These are phyloP conservation scores for Mytilinidion resinicola DNA, from an alignment of 495 filamentous ascomycete genomes.

Conservation along the genomic window DNA sequence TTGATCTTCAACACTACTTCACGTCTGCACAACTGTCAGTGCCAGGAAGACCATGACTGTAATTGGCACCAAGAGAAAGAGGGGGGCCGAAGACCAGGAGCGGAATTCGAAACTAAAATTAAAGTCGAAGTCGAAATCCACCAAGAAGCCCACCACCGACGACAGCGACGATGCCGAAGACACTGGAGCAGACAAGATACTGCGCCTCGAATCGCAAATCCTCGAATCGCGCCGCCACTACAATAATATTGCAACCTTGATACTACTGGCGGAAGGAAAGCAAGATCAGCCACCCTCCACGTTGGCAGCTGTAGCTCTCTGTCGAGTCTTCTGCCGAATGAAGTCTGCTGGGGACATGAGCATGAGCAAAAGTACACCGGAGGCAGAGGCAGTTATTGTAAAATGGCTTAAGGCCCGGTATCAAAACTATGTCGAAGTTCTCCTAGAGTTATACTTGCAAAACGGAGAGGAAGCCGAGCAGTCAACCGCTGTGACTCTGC, in stretches of 20 bases:
- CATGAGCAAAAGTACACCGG: conserved; percentile 53
- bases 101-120: neutral
- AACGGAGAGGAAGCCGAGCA: conserved; percentile 29
- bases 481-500: conserved; percentile 61
- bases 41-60: no score
- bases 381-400: conserved; percentile 67
- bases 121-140: conserved; percentile 12
- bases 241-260: conserved; percentile 79
- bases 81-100: no score
- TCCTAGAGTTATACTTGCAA: conserved; percentile 23
- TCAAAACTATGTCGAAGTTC: conserved; percentile 49
- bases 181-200: conserved; percentile 48
- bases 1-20: no score
- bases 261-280: conserved; percentile 49
- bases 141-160: conserved; percentile 5
- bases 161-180: conserved; percentile 28
- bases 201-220: conserved; percentile 68
- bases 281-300: conserved; percentile 39
- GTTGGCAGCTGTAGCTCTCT: conserved; percentile 70
- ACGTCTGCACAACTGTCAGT: no score
- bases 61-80: no score
- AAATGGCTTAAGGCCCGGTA: conserved; percentile 74
- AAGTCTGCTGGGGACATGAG: conserved; percentile 67
- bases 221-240: conserved; percentile 80
- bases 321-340: conserved; percentile 80